Conservation (phyloP, 169 alveolate genomes). For the Eimeria necatrix region DNA sequence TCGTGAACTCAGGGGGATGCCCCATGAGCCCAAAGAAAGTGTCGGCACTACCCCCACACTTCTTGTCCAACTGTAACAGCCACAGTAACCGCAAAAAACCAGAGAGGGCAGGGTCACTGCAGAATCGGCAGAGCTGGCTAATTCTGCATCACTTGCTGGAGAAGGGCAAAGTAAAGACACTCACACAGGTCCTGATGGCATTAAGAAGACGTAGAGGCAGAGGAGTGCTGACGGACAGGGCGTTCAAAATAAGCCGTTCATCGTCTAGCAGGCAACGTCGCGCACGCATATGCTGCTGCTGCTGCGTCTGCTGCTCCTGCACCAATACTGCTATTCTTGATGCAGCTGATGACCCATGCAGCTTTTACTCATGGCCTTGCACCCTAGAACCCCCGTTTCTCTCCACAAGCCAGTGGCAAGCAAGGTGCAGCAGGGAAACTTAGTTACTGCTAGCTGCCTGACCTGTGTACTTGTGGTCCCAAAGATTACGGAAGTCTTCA, state of each 20-base stretch:
- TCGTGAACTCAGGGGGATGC: slow-evolving; percentile 26
- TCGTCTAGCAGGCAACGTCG: neutral
- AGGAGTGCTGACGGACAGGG: neutral
- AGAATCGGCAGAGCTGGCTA: neutral
- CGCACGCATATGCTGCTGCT: neutral
- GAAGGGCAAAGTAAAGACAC: neutral
- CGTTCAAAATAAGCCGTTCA: slow-evolving; percentile 4
- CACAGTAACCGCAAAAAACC: neutral
- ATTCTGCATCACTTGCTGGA: neutral
- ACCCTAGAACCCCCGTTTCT: too few species aligned
- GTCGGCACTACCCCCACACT: slow-evolving; percentile 34
- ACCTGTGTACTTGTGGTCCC: slow-evolving; percentile 37
- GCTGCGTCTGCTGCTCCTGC: neutral
- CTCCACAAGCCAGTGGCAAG: too few species aligned
- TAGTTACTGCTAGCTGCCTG: neutral
- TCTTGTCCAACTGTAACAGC: slow-evolving; percentile 36
- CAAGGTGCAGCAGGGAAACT: too few species aligned
- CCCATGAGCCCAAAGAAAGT: slow-evolving; percentile 37
- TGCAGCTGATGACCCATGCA: neutral
- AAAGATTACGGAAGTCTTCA: neutral
- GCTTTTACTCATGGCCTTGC: too few species aligned
- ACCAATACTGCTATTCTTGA: neutral
- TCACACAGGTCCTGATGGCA: slow-evolving; percentile 8
- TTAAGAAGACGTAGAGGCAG: neutral
- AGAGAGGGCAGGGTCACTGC: neutral